These are phyloP conservation scores for Pseudofabraea citricarpa DNA, from an alignment of 2,329 filamentous ascomycete species.

Conservation along the genomic window DNA sequence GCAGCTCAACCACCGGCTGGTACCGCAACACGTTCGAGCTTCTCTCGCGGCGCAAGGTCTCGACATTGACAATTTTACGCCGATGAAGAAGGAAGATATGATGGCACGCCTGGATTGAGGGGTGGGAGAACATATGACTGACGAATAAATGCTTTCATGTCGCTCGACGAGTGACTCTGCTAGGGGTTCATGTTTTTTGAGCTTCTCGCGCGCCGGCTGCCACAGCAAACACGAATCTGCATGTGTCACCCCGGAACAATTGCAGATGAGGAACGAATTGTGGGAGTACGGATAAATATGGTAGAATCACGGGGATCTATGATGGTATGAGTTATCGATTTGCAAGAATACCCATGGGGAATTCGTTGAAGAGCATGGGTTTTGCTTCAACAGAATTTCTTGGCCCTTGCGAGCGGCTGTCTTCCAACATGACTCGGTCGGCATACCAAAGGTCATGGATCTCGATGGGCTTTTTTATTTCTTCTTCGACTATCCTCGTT, in stretches of 20 bases:
- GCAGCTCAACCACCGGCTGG: slow-evolving; percentile 79
- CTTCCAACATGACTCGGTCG: slow-evolving; percentile 17
- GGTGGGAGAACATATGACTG: slow-evolving; percentile 17
- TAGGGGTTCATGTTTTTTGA: slow-evolving; percentile 20
- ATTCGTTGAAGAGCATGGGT: slow-evolving; percentile 18
- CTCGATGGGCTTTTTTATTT: slow-evolving; percentile 17
- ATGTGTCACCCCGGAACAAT: slow-evolving; percentile 19
- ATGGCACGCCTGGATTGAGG: slow-evolving; percentile 92
- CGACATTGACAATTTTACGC: slow-evolving; percentile 90
- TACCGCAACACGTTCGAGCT: slow-evolving; percentile 76
- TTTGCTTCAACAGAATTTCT: slow-evolving; percentile 19
- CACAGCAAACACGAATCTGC: slow-evolving; percentile 24
- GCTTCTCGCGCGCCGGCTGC: slow-evolving; percentile 23
- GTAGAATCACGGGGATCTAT: slow-evolving; percentile 23
- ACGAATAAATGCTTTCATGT: slow-evolving; percentile 30
- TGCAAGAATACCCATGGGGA: slow-evolving; percentile 27
- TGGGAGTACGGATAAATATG: slow-evolving; percentile 22
- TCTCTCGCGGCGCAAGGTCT: slow-evolving; percentile 72
- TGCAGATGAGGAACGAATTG: slow-evolving; percentile 23
- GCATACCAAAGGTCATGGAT: slow-evolving; percentile 18
- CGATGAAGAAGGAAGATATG: slow-evolving; percentile 92
- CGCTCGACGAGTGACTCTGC: slow-evolving; percentile 22
- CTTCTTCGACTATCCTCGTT: slow-evolving; percentile 22
- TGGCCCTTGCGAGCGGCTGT: slow-evolving; percentile 14
- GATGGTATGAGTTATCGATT: slow-evolving; percentile 28